Conservation (phyloP, 768 basidiomycete genomes). For the Mycena polygramma region DNA sequence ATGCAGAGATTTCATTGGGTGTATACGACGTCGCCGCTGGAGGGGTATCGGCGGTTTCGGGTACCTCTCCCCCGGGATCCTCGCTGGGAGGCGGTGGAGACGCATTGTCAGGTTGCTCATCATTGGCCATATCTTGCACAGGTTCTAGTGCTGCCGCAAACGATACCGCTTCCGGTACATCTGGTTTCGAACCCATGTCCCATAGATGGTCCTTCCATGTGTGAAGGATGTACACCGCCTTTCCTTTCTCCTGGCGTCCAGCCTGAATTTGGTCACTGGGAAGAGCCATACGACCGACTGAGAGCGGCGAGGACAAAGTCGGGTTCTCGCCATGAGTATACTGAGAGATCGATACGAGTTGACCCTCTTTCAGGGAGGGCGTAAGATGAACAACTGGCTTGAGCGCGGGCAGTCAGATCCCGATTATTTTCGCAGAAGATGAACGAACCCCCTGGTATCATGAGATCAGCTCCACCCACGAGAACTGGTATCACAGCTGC, state of each 20-base stretch:
- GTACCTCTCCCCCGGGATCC: neutral
- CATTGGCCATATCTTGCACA: neutral
- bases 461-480: slow-evolving; percentile 86
- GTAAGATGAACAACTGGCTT: slow-evolving; percentile 73
- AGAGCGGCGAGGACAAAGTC: slow-evolving; percentile 71
- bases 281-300: slow-evolving; percentile 80
- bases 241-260: slow-evolving; percentile 71
- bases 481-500: slow-evolving; percentile 68
- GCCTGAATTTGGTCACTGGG: slow-evolving; percentile 60
- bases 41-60: slow-evolving; percentile 12
- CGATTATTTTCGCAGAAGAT: slow-evolving; percentile 1
- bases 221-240: slow-evolving; percentile 80
- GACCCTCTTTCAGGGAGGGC: slow-evolving; percentile 54
- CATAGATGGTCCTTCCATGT: slow-evolving; percentile 85
- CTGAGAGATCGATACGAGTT: slow-evolving; percentile 75
- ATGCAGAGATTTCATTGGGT: slow-evolving; percentile 62
- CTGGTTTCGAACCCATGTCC: slow-evolving; percentile 75
- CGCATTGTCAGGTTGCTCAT: slow-evolving; percentile 23
- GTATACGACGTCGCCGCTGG: slow-evolving; percentile 32
- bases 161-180: slow-evolving; percentile 63
- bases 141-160: slow-evolving; percentile 32
- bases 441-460: slow-evolving; percentile 85
- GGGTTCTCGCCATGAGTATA: slow-evolving; percentile 52
- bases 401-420: slow-evolving; percentile 36
- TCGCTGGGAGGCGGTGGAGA: slow-evolving; percentile 12